These are phyloP conservation scores for Sonneratia caseolaris DNA, from an alignment of 345 rosid genomes.

Conservation along the genomic window DNA sequence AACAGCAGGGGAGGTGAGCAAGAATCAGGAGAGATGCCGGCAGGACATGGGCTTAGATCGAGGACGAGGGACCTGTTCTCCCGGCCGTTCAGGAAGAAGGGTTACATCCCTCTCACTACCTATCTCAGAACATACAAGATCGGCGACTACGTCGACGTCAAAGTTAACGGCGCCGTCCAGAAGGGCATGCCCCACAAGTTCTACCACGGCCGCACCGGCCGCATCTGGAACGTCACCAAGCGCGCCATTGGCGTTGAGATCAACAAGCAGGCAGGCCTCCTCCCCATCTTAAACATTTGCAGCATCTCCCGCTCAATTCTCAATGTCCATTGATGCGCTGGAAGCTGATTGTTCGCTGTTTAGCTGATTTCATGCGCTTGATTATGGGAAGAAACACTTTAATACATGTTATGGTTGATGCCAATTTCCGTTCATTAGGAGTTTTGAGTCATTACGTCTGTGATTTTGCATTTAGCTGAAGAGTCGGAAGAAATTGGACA, in stretches of 20 bases:
- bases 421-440: neutral
- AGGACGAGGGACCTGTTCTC: conserved; percentile 68
- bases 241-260: conserved; percentile 79
- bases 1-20: neutral
- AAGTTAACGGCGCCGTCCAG: conserved; percentile 78
- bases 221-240: conserved; percentile 80
- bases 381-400: too few species aligned
- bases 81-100: conserved; percentile 77
- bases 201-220: conserved; percentile 73
- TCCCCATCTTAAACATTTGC: neutral
- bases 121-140: conserved; percentile 64
- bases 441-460: neutral
- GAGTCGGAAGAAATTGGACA: neutral
- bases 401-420: neutral
- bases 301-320: neutral
- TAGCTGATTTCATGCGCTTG: too few species aligned
- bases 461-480: neutral
- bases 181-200: conserved; percentile 95
- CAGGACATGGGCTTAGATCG: conserved; percentile 38
- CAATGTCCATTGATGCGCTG: neutral
- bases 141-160: conserved; percentile 68
- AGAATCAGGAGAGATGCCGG: conserved; percentile 15
- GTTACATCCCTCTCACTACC: conserved; percentile 55
- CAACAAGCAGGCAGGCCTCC: conserved; percentile 54
- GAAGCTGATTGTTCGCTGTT: neutral